These are phyloP conservation scores for Agaricus subrufescens DNA, from an alignment of 768 basidiomycete species.

Conservation along the genomic window DNA sequence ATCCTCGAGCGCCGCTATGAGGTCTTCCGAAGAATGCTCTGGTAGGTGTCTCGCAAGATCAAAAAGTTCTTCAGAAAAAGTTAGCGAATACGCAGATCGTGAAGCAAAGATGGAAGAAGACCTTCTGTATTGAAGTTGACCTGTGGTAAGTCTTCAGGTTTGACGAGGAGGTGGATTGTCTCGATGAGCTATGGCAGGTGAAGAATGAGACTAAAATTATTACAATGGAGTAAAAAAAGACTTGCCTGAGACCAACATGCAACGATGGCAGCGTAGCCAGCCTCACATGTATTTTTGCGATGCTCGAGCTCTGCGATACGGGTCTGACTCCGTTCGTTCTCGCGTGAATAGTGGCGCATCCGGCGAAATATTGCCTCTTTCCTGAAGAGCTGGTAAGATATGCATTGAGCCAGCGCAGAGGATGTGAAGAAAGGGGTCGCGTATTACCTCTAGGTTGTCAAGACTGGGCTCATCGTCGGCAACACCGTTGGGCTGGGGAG, in stretches of 20 bases:
- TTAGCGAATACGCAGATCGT: background rate
- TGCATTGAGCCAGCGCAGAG: conserved; percentile 11
- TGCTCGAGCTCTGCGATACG: conserved; percentile 63
- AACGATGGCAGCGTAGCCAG: conserved; percentile 66
- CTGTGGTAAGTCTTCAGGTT: conserved; percentile 43
- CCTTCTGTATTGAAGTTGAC: conserved; percentile 38
- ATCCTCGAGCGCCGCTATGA: conserved; percentile 43
- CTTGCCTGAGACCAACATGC: conserved; percentile 78
- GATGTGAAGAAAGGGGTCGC: conserved; percentile 10
- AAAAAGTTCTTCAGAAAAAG: conserved; percentile 35
- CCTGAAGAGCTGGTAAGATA: conserved; percentile 57
- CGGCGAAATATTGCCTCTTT: conserved; percentile 84
- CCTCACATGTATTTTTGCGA: conserved; percentile 62
- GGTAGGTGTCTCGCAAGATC: conserved; percentile 38
- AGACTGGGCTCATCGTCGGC: conserved; percentile 42
- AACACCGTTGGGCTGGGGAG: conserved; percentile 50
- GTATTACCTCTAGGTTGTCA: conserved; percentile 59
- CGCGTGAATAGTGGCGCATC: conserved; percentile 79
- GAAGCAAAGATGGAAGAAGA: conserved; percentile 15
- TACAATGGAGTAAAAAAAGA: conserved; percentile 1
- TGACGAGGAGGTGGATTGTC: conserved; percentile 56
- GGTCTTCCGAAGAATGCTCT: conserved; percentile 30
- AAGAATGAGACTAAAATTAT: background rate
- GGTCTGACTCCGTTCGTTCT: conserved; percentile 59
- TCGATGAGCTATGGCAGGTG: conserved; percentile 48